These are phyloP conservation scores for Hericium erinaceus DNA, from an alignment of 768 basidiomycete genomes.

Conservation along the genomic window DNA sequence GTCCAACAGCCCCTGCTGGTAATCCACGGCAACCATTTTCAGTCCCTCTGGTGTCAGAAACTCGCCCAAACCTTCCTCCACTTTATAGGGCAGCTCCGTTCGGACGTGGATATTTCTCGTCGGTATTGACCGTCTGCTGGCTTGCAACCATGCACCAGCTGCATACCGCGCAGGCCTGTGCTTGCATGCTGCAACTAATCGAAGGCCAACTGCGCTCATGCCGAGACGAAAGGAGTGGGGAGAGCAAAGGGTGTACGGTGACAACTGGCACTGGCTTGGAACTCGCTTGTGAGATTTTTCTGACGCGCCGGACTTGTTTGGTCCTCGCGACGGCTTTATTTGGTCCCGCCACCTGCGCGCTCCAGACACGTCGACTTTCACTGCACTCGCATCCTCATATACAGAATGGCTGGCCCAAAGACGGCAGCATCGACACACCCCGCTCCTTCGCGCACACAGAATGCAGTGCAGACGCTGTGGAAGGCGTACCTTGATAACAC, in stretches of 20 bases:
- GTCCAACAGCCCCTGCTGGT: conserved; percentile 75
- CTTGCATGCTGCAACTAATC: conserved; percentile 1
- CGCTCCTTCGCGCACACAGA: conserved; percentile 2
- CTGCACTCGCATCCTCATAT: background rate
- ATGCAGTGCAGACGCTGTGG: conserved; percentile 51
- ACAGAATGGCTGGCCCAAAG: conserved; percentile 31
- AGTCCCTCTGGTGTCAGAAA: conserved; percentile 74
- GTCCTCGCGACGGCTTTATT: conserved; percentile 3
- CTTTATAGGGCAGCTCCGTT: conserved; percentile 49
- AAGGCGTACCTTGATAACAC: conserved; percentile 73
- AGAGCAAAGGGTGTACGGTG: background rate
- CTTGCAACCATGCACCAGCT: background rate
- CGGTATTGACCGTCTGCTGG: conserved; percentile 8
- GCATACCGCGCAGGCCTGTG: background rate
- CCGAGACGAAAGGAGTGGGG: background rate
- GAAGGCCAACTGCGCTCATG: conserved; percentile 14
- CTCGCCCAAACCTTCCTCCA: conserved; percentile 64
- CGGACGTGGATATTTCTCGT: conserved; percentile 39
- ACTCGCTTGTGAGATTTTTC: background rate
- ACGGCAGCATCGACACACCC: conserved; percentile 17
- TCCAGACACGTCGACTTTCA: background rate
- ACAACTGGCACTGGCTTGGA: background rate
- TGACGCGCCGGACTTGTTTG: conserved; percentile 2
- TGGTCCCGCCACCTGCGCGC: background rate
- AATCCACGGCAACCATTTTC: conserved; percentile 66